Evolutionary conservation across 192 early-diverging fungal species (phyloP), one percentile per base, ranked within the genome.

Genomic region (Helicostylum pulchrum): DNA sequence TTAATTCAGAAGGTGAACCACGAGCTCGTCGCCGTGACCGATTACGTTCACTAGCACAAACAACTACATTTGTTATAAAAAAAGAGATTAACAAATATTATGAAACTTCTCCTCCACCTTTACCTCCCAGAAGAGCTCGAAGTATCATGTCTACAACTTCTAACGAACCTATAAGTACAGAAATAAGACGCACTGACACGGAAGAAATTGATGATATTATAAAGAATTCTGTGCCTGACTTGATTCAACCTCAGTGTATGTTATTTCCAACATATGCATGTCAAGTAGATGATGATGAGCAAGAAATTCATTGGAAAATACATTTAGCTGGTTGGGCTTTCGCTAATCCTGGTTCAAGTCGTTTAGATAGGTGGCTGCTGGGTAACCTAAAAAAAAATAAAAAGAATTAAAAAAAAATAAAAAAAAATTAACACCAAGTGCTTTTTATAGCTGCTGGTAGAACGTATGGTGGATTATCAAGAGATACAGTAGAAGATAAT

Each of bases 201-300:
- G 61, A 70, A 34, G 53, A 62, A 11, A 57, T 70, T 6, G 45
- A 55, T 14, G 54, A 63, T 7, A 57, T 64, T 17, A 39, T 64
- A 14, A 23, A 58, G 21, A 30, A 23, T 48, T 23, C 19, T 23
- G 30, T 52, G 15, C 53, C 53, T 32, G 64, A 66, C 20, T 23
- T 53, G 10, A 19, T 57, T 17, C 53, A 56, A 7, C 61, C 55
- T 6, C 68, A 74, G 15, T 69, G 66, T 43, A 74, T 74, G 58
- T 43, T 74, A 0, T 74, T 68, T 47, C 72, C 72, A 11, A 68
- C 62, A 26, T 74, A 74, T 57, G 72, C 61, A 14, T 19, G 34
- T 31, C 30, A 64, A n/a, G 44, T 56, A 23, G 45, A 32, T 11
- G 62, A 64, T 8, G 53, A 61, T 7, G 45, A 55, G 15, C 17